Evolutionary conservation across 768 basidiomycete species (phyloP).

Genomic region (Trametes cingulata): DNA sequence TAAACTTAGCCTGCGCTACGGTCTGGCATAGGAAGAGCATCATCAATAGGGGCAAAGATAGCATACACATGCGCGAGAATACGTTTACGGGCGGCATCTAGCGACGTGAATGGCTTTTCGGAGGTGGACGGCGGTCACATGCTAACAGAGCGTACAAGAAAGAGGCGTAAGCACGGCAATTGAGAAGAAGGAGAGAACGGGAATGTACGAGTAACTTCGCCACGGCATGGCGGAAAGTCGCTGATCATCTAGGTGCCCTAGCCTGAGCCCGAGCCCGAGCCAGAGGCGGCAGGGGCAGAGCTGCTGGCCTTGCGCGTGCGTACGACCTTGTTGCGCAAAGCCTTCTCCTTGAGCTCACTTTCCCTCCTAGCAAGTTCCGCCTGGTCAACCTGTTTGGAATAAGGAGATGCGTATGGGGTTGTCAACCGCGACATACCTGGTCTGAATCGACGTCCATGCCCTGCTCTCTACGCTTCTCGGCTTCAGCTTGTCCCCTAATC

Average conservation of each 20-base stretch:
- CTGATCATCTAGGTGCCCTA: neutral
- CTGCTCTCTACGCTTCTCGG: conserved; percentile 52
- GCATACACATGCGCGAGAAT: conserved; percentile 16
- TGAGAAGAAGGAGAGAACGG: neutral
- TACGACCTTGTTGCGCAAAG: conserved; percentile 80
- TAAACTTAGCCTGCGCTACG: conserved; percentile 4
- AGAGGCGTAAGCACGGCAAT: conserved; percentile 4
- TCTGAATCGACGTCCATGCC: conserved; percentile 42
- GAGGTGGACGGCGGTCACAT: neutral
- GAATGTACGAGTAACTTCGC: neutral
- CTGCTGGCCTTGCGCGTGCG: conserved; percentile 60
- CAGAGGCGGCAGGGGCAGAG: conserved; percentile 2
- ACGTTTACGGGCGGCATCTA: conserved; percentile 3
- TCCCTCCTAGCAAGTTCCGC: conserved; percentile 67
- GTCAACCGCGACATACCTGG: conserved; percentile 15
- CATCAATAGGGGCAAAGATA: conserved; percentile 14
- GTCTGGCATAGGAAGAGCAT: conserved; percentile 8
- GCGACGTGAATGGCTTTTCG: neutral
- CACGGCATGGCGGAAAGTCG: too few species aligned
- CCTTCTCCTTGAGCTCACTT: conserved; percentile 79
- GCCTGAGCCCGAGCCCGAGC: conserved; percentile 6
- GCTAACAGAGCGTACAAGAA: conserved; percentile 2
- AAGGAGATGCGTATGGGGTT: neutral
- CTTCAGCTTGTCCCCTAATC: conserved; percentile 73
- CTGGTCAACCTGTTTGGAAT: conserved; percentile 18